Evolutionary conservation across 768 basidiomycete species (phyloP), one percentile per base, ranked within the genome.

Genomic region (Russula sp.): DNA sequence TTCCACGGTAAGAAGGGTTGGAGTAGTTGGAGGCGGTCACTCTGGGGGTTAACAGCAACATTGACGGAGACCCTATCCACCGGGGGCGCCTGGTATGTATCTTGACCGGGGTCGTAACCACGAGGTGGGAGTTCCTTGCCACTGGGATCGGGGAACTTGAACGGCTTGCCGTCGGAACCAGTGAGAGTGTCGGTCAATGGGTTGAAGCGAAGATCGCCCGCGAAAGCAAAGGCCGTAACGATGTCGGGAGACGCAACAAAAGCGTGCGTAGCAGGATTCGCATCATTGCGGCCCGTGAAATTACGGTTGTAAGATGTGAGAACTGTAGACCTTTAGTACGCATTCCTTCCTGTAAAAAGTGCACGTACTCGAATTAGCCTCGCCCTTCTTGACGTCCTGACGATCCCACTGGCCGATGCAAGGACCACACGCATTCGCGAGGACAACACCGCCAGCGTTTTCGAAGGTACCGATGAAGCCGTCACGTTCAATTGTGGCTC

Each of bases 291-390:
- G 63, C 96, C 97, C 70, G 97, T 98, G 82, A 99, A 99, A 88
- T 99, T 99, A 76, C 97, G 95, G 87, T 99, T 99, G 85, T 99
- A 99, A 22, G 95, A 98, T 58, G 96, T 96, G 78, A 99, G 92
- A 82, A 98, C 91, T 93, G 53, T 10, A 53, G 50, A 57, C 4
- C 40, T 2, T 67, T 3, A 54, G 50, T 38, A 56, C 14, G 49
- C 18, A 18, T 40, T 20, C 7, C 10, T 20, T 20, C 57, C 46
- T 18, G 9, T 8, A 53, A 5, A 22, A 30, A 26, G 38, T 22
- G 22, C 8, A 82, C 90, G 53, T 69, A 92, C 91, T 99, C 51
- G 97, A 96, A 85, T 98, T 99, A 71, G 84, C 80, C 71, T 91
- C 92, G 73, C 96, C 97, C 85, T 93, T 98, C 84, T 92, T 88